These are phyloP conservation scores for Castanea sativa DNA, from an alignment of 306 rosid genomes.

Conservation along the genomic window DNA sequence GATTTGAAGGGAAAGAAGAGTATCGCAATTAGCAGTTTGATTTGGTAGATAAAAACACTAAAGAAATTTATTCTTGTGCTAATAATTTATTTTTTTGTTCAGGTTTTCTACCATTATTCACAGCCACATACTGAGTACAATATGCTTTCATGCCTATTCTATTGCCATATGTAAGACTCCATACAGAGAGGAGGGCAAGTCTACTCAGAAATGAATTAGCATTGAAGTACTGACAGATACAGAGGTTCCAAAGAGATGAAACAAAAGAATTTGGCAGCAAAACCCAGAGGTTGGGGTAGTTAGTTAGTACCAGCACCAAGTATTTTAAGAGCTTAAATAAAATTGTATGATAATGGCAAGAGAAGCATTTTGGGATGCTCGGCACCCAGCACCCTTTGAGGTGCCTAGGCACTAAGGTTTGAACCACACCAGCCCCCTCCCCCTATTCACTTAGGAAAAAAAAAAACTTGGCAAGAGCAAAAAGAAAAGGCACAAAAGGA, in stretches of 20 bases:
- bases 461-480: neutral
- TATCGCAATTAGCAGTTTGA: neutral
- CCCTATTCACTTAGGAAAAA: no score
- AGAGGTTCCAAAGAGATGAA: neutral
- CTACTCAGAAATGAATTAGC: neutral
- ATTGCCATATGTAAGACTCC: neutral
- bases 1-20: no score
- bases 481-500: neutral
- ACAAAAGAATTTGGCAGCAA: slow-evolving; percentile 6
- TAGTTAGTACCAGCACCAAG: neutral
- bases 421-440: no score
- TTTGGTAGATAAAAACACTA: slow-evolving; percentile 13
- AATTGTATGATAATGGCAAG: neutral
- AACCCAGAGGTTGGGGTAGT: neutral
- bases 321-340: neutral
- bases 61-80: neutral
- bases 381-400: no score
- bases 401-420: no score
- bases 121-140: neutral
- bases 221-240: neutral
- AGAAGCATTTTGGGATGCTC: neutral
- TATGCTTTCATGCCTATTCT: neutral
- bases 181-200: neutral
- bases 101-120: neutral
- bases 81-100: neutral